phyloP scores from a whole-genome alignment of 352 stramenopile genomes.

The Pythium brachiatum region DNA sequence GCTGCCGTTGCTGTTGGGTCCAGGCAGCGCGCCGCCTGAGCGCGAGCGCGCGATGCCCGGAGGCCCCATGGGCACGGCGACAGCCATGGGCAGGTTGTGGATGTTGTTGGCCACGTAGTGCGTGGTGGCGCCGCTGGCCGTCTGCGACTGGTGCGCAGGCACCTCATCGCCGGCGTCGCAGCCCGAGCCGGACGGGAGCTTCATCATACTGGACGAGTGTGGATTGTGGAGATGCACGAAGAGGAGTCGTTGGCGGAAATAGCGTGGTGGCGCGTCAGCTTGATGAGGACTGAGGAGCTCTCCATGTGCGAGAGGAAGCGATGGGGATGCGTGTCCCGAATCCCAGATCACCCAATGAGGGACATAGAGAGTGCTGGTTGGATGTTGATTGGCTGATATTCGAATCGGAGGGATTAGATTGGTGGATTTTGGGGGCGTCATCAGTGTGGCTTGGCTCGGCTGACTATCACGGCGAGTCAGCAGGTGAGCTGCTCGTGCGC shows the following conservation, averaged over 20 bases:
- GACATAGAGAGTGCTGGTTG: neutral
- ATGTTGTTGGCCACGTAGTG: slow-evolving; percentile 35
- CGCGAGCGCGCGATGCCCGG: slow-evolving; percentile 20
- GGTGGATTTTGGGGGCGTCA: neutral
- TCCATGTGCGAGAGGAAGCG: neutral
- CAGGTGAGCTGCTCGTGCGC: neutral
- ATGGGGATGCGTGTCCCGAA: slow-evolving; percentile 1
- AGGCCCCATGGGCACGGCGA: slow-evolving; percentile 35
- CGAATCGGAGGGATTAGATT: neutral
- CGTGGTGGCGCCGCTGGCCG: slow-evolving; percentile 7
- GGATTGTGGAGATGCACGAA: neutral
- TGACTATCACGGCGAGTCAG: neutral
- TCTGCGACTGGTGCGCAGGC: slow-evolving; percentile 6
- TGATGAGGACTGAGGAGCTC: neutral
- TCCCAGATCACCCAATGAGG: neutral
- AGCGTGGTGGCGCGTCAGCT: slow-evolving; percentile 1
- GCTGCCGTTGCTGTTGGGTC: slow-evolving; percentile 4
- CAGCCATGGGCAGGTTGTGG: slow-evolving; percentile 55
- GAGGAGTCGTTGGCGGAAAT: neutral
- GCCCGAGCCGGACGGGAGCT: slow-evolving; percentile 33
- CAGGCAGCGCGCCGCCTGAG: slow-evolving; percentile 25
- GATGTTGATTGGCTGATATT: neutral
- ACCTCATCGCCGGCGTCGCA: slow-evolving; percentile 30
- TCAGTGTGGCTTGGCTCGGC: neutral
- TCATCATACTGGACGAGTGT: slow-evolving; percentile 25